These are phyloP conservation scores for Globisporangium perplexum DNA, from an alignment of 352 stramenopile species.

Conservation along the genomic window DNA sequence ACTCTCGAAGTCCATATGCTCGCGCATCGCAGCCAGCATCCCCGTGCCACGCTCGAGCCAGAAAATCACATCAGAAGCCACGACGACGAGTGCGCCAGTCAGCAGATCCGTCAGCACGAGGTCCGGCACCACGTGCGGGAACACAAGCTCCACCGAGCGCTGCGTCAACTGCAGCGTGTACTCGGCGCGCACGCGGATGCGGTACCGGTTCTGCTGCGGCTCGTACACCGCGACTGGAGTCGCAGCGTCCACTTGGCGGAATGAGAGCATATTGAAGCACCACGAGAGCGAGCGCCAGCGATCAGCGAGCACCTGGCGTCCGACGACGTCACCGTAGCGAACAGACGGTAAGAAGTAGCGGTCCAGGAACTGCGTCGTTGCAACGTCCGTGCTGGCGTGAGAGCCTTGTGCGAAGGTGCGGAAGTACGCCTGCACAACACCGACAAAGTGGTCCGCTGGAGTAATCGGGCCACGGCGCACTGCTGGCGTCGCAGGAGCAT, in stretches of 20 bases:
- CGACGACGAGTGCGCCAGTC: slow-evolving; percentile 6
- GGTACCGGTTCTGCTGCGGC: slow-evolving; percentile 8
- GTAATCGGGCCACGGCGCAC: slow-evolving; percentile 7
- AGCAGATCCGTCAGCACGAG: not conserved
- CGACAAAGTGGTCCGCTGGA: slow-evolving; percentile 8
- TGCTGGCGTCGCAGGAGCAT: not conserved
- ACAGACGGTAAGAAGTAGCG: slow-evolving; percentile 8
- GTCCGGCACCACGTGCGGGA: slow-evolving; percentile 7
- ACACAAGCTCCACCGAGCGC: slow-evolving; percentile 13
- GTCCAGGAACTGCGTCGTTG: slow-evolving; percentile 4
- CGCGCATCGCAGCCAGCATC: slow-evolving; percentile 13
- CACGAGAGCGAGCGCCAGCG: slow-evolving; percentile 16
- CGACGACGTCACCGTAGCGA: slow-evolving; percentile 3
- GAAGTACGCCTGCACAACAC: slow-evolving; percentile 9
- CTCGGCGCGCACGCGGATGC: slow-evolving; percentile 6
- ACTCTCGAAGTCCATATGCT: slow-evolving; percentile 27
- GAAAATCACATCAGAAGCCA: slow-evolving; percentile 15
- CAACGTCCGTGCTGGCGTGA: slow-evolving; percentile 1
- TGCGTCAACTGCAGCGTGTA: slow-evolving; percentile 12
- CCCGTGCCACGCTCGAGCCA: slow-evolving; percentile 14
- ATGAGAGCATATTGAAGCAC: slow-evolving; percentile 13
- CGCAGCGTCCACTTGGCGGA: slow-evolving; percentile 1
- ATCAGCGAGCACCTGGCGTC: slow-evolving; percentile 9
- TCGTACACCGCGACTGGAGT: slow-evolving; percentile 5
- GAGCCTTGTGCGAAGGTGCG: slow-evolving; percentile 6